These are phyloP conservation scores for Coemansia sp. DNA, from an alignment of 192 early-diverging fungal species.

Conservation along the genomic window DNA sequence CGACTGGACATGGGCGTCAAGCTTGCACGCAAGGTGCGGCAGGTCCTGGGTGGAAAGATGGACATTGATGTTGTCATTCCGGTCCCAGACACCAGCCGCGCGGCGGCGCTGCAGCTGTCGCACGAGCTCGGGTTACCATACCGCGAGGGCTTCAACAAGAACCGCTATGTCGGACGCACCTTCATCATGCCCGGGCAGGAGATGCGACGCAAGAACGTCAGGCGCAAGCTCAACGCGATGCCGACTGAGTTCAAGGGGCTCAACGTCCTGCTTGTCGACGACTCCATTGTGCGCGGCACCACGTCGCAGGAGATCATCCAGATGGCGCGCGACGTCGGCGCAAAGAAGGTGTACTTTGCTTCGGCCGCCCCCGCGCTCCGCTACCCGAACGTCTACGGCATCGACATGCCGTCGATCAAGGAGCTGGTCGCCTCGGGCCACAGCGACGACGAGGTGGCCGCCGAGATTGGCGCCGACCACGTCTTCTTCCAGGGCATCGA, in stretches of 20 bases:
- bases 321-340: conserved; percentile 98
- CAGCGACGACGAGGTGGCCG: conserved; percentile 82
- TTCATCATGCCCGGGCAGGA: conserved; percentile 99
- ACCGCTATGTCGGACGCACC: conserved; percentile 97
- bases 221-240: conserved; percentile 99
- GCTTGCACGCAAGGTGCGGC: conserved; percentile 80
- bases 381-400: conserved; percentile 99
- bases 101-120: conserved; percentile 90
- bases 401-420: conserved; percentile 95
- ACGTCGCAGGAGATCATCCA: conserved; percentile 98
- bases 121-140: conserved; percentile 87
- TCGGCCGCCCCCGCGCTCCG: conserved; percentile 95
- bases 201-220: conserved; percentile 84
- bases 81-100: conserved; percentile 96
- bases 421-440: conserved; percentile 88
- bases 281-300: conserved; percentile 99
- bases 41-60: conserved; percentile 68
- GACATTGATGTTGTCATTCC: conserved; percentile 99
- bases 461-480: conserved; percentile 88
- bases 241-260: conserved; percentile 92
- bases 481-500: conserved; percentile 92
- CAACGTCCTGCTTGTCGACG: conserved; percentile 97
- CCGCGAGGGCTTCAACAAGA: conserved; percentile 99
- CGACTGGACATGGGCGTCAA: conserved; percentile 97
- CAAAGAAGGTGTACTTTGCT: conserved; percentile 98